phyloP scores from a whole-genome alignment of 176 grass and related monocot genomes.

The Neostapfia colusana region DNA sequence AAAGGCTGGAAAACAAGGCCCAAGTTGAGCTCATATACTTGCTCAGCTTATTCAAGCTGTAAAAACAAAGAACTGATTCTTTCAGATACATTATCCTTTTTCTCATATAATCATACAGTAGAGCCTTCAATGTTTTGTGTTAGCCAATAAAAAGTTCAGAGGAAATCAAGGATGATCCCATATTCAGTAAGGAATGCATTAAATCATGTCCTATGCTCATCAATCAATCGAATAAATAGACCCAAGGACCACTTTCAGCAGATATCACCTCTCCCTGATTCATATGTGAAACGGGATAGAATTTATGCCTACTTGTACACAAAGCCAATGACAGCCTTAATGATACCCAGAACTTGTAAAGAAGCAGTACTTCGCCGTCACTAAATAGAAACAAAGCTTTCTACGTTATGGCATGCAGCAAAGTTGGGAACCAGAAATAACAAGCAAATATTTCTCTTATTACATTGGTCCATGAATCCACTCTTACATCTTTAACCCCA shows the following conservation, averaged over 20 bases:
- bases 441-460: neutral
- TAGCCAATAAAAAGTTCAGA: constrained; percentile 15
- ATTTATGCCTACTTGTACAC: constrained; percentile 45
- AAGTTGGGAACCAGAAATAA: neutral
- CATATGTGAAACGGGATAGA: constrained; percentile 31
- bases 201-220: constrained; percentile 40
- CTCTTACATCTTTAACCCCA: neutral
- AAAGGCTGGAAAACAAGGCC: constrained; percentile 29
- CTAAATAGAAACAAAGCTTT: constrained; percentile 18
- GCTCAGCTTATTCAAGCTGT: constrained; percentile 5
- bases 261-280: constrained; percentile 32
- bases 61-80: constrained; percentile 6
- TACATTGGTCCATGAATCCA: neutral
- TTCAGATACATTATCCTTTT: neutral
- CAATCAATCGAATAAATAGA: constrained; percentile 45
- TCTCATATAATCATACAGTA: neutral
- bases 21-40: neutral
- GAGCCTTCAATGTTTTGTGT: neutral
- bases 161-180: constrained; percentile 36
- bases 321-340: constrained; percentile 20
- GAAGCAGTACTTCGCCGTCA: neutral
- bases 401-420: neutral
- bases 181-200: constrained; percentile 38
- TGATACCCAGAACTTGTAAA: constrained; percentile 2
- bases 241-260: constrained; percentile 50